A percentile compares a stretch with the other conserved stretches of the same genome.
phyloP scores from a whole-genome alignment of 2,329 filamentous ascomycete species.

The Hypocrella siamensis region DNA sequence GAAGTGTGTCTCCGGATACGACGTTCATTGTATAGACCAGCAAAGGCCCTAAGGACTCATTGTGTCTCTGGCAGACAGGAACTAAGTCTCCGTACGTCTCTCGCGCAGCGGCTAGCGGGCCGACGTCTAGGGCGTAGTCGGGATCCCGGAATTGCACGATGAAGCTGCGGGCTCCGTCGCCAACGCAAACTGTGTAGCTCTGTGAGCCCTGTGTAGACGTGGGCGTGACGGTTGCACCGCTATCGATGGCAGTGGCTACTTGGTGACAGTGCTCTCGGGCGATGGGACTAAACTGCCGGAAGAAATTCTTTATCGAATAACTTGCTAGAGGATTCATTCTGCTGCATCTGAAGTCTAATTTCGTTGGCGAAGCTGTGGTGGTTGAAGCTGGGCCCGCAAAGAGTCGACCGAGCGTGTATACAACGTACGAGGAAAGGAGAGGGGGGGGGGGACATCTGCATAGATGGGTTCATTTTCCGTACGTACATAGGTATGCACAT shows the following conservation, averaged over 20 bases:
- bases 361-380: too few relatives aligned
- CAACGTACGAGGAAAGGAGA: too few relatives aligned
- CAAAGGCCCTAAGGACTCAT: constrained; percentile 2
- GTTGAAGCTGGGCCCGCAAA: too few relatives aligned
- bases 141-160: constrained; percentile 3
- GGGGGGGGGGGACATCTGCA: too few relatives aligned
- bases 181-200: constrained; percentile 3
- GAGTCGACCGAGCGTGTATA: too few relatives aligned
- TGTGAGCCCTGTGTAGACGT: constrained; percentile 1
- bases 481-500: too few relatives aligned
- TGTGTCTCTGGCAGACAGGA: too few relatives aligned
- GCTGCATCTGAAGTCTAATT: too few relatives aligned
- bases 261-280: background rate
- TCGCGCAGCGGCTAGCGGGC: constrained; percentile 1
- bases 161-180: background rate
- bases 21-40: constrained; percentile 2
- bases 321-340: too few relatives aligned
- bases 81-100: constrained; percentile 2
- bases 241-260: background rate
- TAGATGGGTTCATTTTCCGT: too few relatives aligned
- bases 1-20: constrained; percentile 1
- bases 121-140: constrained; percentile 1
- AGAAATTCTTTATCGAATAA: background rate
- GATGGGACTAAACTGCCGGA: background rate
- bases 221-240: background rate